These are phyloP conservation scores for Calonectria montana DNA, from an alignment of 2,329 filamentous ascomycete genomes.

Conservation along the genomic window DNA sequence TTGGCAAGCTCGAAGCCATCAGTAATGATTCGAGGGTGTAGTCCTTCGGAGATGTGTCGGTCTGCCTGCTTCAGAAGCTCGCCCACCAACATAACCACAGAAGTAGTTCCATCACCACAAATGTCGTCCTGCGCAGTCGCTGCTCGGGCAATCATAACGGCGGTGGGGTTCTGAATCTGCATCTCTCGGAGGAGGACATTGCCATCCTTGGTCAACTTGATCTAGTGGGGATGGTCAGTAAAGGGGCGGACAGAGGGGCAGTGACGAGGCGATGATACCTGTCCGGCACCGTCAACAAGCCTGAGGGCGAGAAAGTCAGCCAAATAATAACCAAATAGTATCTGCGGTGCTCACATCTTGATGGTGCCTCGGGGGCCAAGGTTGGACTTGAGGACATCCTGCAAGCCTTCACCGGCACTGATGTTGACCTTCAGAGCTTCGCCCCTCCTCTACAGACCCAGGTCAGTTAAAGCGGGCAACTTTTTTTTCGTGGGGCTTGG, in stretches of 20 bases:
- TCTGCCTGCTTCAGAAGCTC: slow-evolving; percentile 98
- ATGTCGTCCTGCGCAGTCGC: slow-evolving; percentile 99
- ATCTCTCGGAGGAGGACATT: slow-evolving; percentile 84
- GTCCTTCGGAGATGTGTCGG: slow-evolving; percentile 94
- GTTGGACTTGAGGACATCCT: slow-evolving; percentile 97
- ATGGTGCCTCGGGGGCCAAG: slow-evolving; percentile 92
- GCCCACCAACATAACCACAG: slow-evolving; percentile 93
- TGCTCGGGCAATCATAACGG: slow-evolving; percentile 84
- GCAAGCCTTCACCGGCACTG: slow-evolving; percentile 90
- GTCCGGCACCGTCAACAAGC: slow-evolving; percentile 77
- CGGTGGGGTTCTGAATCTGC: slow-evolving; percentile 99
- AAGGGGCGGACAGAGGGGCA: slow-evolving; percentile 43
- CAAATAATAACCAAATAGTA: slow-evolving; percentile 10
- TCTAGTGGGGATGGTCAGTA: slow-evolving; percentile 64
- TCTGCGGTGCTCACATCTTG: slow-evolving; percentile 77
- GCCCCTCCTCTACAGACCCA: slow-evolving; percentile 78
- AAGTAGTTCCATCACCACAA: slow-evolving; percentile 96
- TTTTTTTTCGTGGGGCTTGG: slow-evolving; percentile 34
- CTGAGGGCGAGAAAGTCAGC: slow-evolving; percentile 53
- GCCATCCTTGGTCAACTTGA: slow-evolving; percentile 99
- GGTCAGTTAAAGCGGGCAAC: slow-evolving; percentile 37
- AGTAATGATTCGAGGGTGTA: slow-evolving; percentile 95
- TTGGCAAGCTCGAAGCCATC: slow-evolving; percentile 98
- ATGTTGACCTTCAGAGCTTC: slow-evolving; percentile 98
- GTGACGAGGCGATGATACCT: slow-evolving; percentile 58